Evolutionary conservation across 1,284 basidiomycete genomes (phyloP).

Genomic region (Cryptococcus wingfieldii): DNA sequence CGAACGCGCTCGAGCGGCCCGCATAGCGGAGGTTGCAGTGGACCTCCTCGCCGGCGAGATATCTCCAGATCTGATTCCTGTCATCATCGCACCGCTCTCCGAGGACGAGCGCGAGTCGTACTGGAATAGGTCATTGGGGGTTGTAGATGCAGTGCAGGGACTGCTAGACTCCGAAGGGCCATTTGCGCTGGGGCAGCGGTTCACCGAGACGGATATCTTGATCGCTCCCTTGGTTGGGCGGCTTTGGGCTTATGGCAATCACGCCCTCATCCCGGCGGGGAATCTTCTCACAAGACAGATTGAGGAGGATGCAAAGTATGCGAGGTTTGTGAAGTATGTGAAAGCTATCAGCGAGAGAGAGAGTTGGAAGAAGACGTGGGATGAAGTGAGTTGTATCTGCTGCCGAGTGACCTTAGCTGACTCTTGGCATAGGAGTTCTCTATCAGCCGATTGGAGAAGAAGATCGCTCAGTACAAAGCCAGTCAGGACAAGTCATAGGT

Average conservation of each 20-base stretch:
- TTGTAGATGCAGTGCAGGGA: neutral
- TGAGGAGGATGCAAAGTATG: neutral
- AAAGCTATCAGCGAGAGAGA: neutral
- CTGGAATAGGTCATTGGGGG: neutral
- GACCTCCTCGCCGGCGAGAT: neutral
- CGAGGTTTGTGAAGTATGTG: neutral
- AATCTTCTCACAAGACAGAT: neutral
- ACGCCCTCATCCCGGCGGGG: neutral
- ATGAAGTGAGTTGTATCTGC: neutral
- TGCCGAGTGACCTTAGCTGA: too few relatives aligned
- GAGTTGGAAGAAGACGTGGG: neutral
- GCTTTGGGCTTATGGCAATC: neutral
- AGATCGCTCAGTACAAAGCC: too few relatives aligned
- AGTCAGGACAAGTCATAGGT: too few relatives aligned
- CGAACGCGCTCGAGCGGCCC: neutral
- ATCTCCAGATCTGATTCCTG: neutral
- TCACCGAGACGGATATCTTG: neutral
- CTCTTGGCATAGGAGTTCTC: too few relatives aligned
- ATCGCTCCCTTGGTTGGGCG: neutral
- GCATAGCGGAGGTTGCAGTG: neutral
- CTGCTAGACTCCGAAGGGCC: neutral
- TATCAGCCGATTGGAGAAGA: too few relatives aligned
- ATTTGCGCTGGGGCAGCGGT: neutral
- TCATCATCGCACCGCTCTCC: neutral
- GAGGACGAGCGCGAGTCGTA: neutral